Evolutionary conservation across 495 filamentous ascomycete species (phyloP).

Genomic region (Daldinia concentrica): DNA sequence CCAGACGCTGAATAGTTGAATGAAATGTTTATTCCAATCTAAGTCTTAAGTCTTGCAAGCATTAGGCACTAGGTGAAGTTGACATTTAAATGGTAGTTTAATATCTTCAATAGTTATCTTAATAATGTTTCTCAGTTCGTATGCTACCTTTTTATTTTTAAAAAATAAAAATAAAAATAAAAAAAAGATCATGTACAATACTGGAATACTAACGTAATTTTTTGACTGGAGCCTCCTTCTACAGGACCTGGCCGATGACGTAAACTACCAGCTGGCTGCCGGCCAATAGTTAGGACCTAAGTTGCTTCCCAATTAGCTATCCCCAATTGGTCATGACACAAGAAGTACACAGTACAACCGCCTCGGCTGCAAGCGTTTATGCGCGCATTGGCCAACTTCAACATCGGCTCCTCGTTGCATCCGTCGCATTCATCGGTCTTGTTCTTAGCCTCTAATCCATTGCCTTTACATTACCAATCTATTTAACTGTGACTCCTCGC

Average conservation of each 20-base stretch:
- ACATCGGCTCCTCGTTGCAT: background rate
- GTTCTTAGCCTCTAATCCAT: background rate
- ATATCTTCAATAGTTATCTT: background rate
- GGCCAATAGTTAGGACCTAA: background rate
- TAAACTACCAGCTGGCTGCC: background rate
- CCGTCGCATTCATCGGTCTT: background rate
- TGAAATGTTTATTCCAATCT: slow-evolving; percentile 4
- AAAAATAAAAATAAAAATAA: no score
- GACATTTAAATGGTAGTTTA: background rate
- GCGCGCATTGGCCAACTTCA: slow-evolving; percentile 3
- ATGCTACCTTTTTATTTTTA: background rate
- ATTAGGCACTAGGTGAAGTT: background rate
- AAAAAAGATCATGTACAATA: no score
- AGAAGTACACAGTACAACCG: background rate
- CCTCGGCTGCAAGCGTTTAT: slow-evolving; percentile 10
- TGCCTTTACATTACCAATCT: background rate
- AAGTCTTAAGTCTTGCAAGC: background rate
- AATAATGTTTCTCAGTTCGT: background rate
- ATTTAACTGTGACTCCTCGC: background rate
- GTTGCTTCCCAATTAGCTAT: background rate
- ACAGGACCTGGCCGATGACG: background rate
- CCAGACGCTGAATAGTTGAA: background rate
- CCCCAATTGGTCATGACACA: background rate
- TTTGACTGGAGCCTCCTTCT: slow-evolving; percentile 1
- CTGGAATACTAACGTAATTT: background rate